These are phyloP conservation scores for Venturia asperata DNA, from an alignment of 2,329 filamentous ascomycete species.

Conservation along the genomic window DNA sequence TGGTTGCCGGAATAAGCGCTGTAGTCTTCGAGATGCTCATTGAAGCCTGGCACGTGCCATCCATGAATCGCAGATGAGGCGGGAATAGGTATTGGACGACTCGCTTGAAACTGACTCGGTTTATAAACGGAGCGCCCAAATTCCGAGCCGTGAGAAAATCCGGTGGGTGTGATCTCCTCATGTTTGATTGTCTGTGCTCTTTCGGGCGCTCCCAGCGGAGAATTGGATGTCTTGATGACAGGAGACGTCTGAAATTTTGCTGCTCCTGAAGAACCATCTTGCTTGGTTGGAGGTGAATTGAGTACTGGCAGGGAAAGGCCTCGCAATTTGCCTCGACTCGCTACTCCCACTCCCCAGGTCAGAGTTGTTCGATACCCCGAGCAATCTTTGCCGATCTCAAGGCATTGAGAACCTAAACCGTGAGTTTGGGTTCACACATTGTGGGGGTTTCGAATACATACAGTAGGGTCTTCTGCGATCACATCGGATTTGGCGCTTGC, in stretches of 20 bases:
- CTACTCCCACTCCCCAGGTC: constrained; percentile 94
- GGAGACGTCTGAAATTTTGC: constrained; percentile 12
- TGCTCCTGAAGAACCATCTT: background rate
- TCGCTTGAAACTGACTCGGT: constrained; percentile 18
- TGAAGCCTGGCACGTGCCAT: constrained; percentile 35
- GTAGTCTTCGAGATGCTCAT: constrained; percentile 34
- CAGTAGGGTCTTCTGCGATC: constrained; percentile 91
- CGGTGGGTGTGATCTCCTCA: constrained; percentile 1
- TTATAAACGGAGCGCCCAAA: constrained; percentile 23
- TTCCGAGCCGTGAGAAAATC: constrained; percentile 22
- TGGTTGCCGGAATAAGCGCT: constrained; percentile 32
- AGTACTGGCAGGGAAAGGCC: constrained; percentile 69
- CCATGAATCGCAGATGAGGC: constrained; percentile 30
- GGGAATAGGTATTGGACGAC: constrained; percentile 33
- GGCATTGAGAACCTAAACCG: constrained; percentile 63
- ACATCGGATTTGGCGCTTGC: constrained; percentile 75
- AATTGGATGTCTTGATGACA: background rate
- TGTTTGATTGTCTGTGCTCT: background rate
- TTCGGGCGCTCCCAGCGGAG: background rate
- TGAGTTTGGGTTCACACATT: background rate
- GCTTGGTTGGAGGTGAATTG: constrained; percentile 32
- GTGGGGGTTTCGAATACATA: constrained; percentile 2
- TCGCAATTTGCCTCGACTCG: constrained; percentile 87
- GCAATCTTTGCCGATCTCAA: constrained; percentile 86
- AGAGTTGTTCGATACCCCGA: constrained; percentile 94